These are phyloP conservation scores for Teunomyces kruisii DNA, from an alignment of 805 yeast genomes.

Conservation along the genomic window DNA sequence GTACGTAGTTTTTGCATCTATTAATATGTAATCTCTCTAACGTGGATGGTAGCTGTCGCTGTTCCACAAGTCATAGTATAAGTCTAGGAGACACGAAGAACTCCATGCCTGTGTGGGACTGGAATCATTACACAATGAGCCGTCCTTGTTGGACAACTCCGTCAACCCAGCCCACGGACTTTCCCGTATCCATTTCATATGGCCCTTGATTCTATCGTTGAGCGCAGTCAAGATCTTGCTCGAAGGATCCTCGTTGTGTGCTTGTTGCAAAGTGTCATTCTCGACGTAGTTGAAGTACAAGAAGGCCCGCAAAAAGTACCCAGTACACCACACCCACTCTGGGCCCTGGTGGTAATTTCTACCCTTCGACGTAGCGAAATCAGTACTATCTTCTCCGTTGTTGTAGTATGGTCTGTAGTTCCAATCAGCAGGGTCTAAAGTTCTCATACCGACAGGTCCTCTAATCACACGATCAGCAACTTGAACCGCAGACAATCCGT, in stretches of 20 bases:
- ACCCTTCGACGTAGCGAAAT: slow-evolving; percentile 92
- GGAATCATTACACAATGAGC: slow-evolving; percentile 77
- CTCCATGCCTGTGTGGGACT: slow-evolving; percentile 99
- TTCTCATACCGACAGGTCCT: slow-evolving; percentile 90
- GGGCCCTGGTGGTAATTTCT: slow-evolving; percentile 98
- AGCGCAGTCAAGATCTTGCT: slow-evolving; percentile 57
- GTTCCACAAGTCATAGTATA: slow-evolving; percentile 63
- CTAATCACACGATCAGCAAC: slow-evolving; percentile 72
- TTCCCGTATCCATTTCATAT: slow-evolving; percentile 66
- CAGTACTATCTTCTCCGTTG: slow-evolving; percentile 76
- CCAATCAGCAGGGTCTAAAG: slow-evolving; percentile 89
- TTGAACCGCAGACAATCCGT: slow-evolving; percentile 64
- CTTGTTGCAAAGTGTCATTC: slow-evolving; percentile 29
- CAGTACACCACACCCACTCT: slow-evolving; percentile 94
- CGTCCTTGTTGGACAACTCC: slow-evolving; percentile 88
- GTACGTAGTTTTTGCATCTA: not conserved
- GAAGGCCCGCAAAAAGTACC: slow-evolving; percentile 83
- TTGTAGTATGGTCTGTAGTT: slow-evolving; percentile 88
- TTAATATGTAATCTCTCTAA: not conserved
- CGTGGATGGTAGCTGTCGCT: not conserved
- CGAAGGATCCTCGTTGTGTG: slow-evolving; percentile 33
- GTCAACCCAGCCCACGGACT: slow-evolving; percentile 93
- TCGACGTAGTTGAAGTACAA: slow-evolving; percentile 48
- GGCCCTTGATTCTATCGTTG: slow-evolving; percentile 60
- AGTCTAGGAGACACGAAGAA: slow-evolving; percentile 77